A percentile compares a stretch with the other conserved stretches of the same genome.
Conservation (phyloP, 2,329 filamentous ascomycete genomes). For the Neofusicoccum sp. region DNA sequence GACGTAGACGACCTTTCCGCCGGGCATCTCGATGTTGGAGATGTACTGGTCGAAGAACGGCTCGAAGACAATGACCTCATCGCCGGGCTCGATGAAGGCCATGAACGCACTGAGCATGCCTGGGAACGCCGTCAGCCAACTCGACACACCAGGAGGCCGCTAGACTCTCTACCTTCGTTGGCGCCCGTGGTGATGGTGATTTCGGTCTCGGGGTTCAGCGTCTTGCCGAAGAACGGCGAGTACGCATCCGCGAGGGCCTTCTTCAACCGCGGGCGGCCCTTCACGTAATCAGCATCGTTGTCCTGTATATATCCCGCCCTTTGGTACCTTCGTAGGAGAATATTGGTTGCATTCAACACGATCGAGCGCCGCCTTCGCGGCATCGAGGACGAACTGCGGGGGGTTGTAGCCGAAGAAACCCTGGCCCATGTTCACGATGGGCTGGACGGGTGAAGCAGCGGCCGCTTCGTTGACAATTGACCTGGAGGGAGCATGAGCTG, state of each 20-base stretch:
- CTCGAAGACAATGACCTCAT: slow-evolving; percentile 97
- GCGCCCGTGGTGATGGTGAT: slow-evolving; percentile 92
- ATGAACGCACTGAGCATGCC: slow-evolving; percentile 97
- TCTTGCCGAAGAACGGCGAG: slow-evolving; percentile 79
- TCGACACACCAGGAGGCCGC: not conserved
- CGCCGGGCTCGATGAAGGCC: slow-evolving; percentile 90
- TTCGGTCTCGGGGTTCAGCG: slow-evolving; percentile 83
- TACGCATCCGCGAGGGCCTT: slow-evolving; percentile 94
- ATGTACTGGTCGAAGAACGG: slow-evolving; percentile 99
- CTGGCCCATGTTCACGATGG: slow-evolving; percentile 69
- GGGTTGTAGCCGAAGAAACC: slow-evolving; percentile 93
- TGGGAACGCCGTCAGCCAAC: slow-evolving; percentile 25
- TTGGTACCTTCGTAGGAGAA: slow-evolving; percentile 74
- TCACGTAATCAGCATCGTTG: not conserved
- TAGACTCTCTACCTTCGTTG: slow-evolving; percentile 69
- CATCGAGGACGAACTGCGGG: slow-evolving; percentile 83
- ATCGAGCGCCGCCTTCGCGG: slow-evolving; percentile 85
- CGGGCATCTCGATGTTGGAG: slow-evolving; percentile 97
- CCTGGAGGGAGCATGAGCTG: slow-evolving; percentile 37
- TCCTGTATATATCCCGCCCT: not conserved
- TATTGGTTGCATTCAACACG: slow-evolving; percentile 98
- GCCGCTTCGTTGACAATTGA: slow-evolving; percentile 68
- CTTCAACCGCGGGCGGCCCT: slow-evolving; percentile 82
- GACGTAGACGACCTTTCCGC: slow-evolving; percentile 91
- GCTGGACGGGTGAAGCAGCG: slow-evolving; percentile 61